Conservation (phyloP, 768 basidiomycete species). For the Kwoniella mangroviensis region DNA sequence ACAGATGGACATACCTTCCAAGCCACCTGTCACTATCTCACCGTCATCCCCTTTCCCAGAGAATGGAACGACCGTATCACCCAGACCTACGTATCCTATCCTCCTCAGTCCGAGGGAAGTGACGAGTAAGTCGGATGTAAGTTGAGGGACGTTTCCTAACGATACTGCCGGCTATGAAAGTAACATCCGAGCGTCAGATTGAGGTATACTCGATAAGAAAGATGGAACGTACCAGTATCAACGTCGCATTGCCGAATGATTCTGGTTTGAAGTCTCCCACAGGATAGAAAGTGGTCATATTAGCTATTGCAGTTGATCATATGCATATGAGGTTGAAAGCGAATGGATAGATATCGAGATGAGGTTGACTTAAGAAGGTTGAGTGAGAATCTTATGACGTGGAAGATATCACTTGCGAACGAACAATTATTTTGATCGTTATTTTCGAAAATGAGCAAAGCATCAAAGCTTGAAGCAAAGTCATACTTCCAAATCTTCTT, state of each 20-base stretch:
- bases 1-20: constrained; percentile 67
- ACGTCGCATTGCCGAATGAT: constrained; percentile 9
- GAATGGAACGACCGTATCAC: constrained; percentile 69
- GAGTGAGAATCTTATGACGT: constrained; percentile 24
- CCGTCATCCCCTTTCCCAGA: constrained; percentile 71
- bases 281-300: constrained; percentile 41
- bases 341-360: no score
- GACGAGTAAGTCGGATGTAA: constrained; percentile 75
- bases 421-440: constrained; percentile 2
- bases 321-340: not conserved
- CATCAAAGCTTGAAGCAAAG: no score
- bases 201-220: not conserved
- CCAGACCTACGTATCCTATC: constrained; percentile 69
- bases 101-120: constrained; percentile 67
- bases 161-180: constrained; percentile 25
- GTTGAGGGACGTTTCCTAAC: constrained; percentile 60
- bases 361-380: no score
- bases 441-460: not conserved
- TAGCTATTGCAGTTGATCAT: not conserved
- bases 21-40: constrained; percentile 71
- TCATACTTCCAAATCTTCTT: no score
- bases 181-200: not conserved
- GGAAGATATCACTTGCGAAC: constrained; percentile 12
- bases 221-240: constrained; percentile 18
- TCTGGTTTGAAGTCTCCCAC: not conserved